Evolutionary conservation across 2,329 filamentous ascomycete species (phyloP).

Genomic region (Xylaria multiplex): DNA sequence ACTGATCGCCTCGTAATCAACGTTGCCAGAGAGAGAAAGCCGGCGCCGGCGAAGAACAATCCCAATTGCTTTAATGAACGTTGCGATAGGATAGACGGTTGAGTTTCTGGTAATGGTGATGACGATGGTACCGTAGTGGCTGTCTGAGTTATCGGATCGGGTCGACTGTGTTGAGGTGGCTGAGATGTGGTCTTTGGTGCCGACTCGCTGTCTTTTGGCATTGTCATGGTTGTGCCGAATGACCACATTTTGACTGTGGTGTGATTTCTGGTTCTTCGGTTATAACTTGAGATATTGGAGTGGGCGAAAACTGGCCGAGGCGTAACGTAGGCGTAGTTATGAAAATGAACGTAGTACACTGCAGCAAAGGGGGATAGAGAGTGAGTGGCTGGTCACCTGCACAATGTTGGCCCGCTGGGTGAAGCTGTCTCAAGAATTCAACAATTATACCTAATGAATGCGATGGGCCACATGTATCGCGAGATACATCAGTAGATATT

Average conservation of each 20-base stretch:
- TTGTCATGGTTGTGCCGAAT: conserved; percentile 51
- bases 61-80: conserved; percentile 71
- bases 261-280: neutral
- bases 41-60: conserved; percentile 77
- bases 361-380: no score
- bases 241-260: conserved; percentile 46
- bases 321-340: no score
- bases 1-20: conserved; percentile 78
- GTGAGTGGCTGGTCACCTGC: no score
- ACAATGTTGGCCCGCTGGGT: no score
- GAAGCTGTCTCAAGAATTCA: no score
- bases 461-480: no score
- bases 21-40: conserved; percentile 78
- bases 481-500: no score
- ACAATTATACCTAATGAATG: no score
- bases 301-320: no score
- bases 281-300: no score
- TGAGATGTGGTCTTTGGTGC: conserved; percentile 17
- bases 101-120: conserved; percentile 28
- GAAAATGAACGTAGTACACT: no score
- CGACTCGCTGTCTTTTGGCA: conserved; percentile 46
- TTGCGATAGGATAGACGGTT: conserved; percentile 51
- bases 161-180: conserved; percentile 10
- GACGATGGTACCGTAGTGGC: conserved; percentile 28
- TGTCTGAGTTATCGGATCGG: conserved; percentile 20